phyloP scores from a whole-genome alignment of 164 flowering plant genomes.

The Magnolia officinalis region DNA sequence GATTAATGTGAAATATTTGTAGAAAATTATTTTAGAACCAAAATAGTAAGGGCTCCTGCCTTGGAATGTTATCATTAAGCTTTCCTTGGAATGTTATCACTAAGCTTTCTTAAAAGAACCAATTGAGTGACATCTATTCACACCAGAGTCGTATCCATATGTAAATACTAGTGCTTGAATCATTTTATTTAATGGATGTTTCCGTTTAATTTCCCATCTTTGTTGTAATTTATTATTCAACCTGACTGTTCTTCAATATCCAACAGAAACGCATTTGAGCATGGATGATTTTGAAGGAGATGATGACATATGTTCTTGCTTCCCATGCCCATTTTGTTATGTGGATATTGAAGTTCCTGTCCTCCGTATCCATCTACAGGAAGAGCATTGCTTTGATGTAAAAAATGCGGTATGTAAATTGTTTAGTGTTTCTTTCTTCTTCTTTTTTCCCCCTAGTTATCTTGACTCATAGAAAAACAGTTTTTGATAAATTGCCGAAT shows the following conservation, averaged over 20 bases:
- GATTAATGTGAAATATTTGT: not conserved
- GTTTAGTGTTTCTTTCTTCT: not conserved
- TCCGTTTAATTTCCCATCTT: not conserved
- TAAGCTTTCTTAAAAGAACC: not conserved
- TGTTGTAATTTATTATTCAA: not conserved
- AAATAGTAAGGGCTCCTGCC: not conserved
- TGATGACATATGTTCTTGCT: conserved; percentile 49
- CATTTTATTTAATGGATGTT: too few species aligned
- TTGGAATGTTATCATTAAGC: not conserved
- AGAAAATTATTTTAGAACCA: not conserved
- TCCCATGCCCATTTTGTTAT: conserved; percentile 87
- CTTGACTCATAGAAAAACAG: not conserved
- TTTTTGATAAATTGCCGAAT: not conserved
- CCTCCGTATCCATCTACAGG: conserved; percentile 64
- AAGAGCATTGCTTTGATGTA: conserved; percentile 85
- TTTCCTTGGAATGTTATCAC: not conserved
- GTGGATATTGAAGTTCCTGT: conserved; percentile 62
- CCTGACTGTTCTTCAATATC: conserved; percentile 6
- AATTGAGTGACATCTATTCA: not conserved
- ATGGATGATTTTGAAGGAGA: conserved; percentile 55
- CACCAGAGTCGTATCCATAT: not conserved
- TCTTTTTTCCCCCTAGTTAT: not conserved
- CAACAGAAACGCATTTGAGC: conserved; percentile 35
- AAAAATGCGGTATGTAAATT: conserved; percentile 57
- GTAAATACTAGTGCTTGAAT: not conserved